A percentile compares a stretch with the other conserved stretches of the same genome.
phyloP scores from a whole-genome alignment of 1,139 yeast species.

The Keqinozyma sinolaborantium region DNA sequence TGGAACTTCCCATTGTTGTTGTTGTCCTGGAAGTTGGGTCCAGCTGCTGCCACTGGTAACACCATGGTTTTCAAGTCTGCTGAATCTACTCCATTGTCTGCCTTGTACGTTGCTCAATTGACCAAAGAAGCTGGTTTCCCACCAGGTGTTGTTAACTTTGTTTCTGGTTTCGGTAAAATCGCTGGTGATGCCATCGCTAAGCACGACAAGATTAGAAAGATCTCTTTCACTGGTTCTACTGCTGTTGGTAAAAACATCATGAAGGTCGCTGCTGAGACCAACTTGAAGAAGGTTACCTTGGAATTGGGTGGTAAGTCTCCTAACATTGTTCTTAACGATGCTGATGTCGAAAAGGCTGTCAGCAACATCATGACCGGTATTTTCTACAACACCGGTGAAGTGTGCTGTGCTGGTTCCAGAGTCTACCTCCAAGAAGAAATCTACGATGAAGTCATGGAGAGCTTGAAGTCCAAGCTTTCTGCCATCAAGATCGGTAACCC shows the following conservation, averaged over 20 bases:
- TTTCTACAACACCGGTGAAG: conserved; percentile 84
- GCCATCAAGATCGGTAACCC: conserved; percentile 70
- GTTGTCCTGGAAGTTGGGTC: conserved; percentile 85
- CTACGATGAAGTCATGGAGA: conserved; percentile 62
- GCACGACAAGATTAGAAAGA: conserved; percentile 68
- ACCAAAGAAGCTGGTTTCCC: conserved; percentile 74
- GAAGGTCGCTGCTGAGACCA: conserved; percentile 66
- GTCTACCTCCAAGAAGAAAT: conserved; percentile 72
- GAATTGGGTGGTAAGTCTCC: conserved; percentile 91
- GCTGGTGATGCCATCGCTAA: conserved; percentile 72
- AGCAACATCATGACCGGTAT: conserved; percentile 51
- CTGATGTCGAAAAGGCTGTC: conserved; percentile 62
- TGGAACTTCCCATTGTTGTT: conserved; percentile 87
- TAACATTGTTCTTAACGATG: conserved; percentile 72
- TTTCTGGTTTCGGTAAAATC: conserved; percentile 75
- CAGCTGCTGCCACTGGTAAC: conserved; percentile 81
- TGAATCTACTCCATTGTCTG: conserved; percentile 80
- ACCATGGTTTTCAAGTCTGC: conserved; percentile 78
- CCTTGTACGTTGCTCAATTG: conserved; percentile 59
- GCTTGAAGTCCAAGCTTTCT: conserved; percentile 48
- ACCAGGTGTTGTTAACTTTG: conserved; percentile 71
- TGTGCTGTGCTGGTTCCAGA: conserved; percentile 86
- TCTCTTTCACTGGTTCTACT: conserved; percentile 86
- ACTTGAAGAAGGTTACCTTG: conserved; percentile 74
- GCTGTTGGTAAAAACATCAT: conserved; percentile 74